These are phyloP conservation scores for Cryptococcus wingfieldii DNA, from an alignment of 1,284 basidiomycete genomes.

Conservation along the genomic window DNA sequence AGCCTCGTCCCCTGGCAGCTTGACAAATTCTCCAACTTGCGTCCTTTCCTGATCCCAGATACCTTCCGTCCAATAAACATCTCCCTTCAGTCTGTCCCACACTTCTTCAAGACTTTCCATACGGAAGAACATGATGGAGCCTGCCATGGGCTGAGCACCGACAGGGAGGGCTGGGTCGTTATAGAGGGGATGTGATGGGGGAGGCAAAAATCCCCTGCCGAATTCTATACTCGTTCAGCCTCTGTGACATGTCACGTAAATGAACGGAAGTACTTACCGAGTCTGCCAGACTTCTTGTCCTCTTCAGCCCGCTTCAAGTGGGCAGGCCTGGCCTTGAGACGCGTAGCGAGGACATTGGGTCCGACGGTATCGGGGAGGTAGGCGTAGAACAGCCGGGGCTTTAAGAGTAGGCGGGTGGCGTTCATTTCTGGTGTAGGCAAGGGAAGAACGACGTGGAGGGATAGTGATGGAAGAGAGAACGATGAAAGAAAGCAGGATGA, in stretches of 20 bases:
- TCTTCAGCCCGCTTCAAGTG: constrained; percentile 33
- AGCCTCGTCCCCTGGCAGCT: constrained; percentile 4
- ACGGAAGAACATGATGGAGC: constrained; percentile 38
- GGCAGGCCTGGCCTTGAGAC: constrained; percentile 32
- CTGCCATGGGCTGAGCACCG: constrained; percentile 30
- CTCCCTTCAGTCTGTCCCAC: constrained; percentile 38
- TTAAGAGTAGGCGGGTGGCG: neutral
- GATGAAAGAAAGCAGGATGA: too few relatives aligned
- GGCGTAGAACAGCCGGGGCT: constrained; percentile 37
- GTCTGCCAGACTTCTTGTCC: constrained; percentile 20
- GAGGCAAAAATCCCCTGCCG: constrained; percentile 30
- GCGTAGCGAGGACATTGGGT: constrained; percentile 24
- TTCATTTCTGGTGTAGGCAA: neutral
- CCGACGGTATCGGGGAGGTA: constrained; percentile 34
- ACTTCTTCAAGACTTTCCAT: constrained; percentile 27
- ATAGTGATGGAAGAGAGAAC: too few relatives aligned
- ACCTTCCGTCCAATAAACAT: constrained; percentile 44
- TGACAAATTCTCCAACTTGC: constrained; percentile 36
- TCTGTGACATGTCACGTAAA: neutral
- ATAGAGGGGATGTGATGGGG: constrained; percentile 19
- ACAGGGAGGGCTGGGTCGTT: constrained; percentile 8
- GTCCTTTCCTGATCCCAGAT: constrained; percentile 43
- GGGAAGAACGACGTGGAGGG: too few relatives aligned
- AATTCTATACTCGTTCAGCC: constrained; percentile 22
- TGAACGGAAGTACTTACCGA: constrained; percentile 3